A percentile compares a stretch with the other conserved stretches of the same genome.
Evolutionary conservation across 208 protist species (phyloP).

Genomic region (Crithidia acanthocephali): DNA sequence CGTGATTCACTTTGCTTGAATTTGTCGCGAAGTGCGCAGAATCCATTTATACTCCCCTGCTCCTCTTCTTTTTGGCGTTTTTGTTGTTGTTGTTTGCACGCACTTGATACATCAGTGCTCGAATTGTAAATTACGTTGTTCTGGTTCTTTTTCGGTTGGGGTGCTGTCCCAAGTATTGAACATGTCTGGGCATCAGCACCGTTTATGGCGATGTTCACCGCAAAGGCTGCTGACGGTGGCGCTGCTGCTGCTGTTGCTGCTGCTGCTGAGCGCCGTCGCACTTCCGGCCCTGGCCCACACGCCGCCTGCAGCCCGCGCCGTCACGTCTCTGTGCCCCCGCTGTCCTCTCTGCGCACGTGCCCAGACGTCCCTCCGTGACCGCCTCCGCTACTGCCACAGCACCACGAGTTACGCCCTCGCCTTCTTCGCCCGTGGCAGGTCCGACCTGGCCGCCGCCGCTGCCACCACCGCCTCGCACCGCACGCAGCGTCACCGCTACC

Average conservation of each 20-base stretch:
- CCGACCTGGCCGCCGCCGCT: conserved; percentile 11
- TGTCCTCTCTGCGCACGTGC: conserved; percentile 50
- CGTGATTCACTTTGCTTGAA: too few species aligned
- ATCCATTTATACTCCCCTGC: too few species aligned
- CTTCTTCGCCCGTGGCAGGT: conserved; percentile 29
- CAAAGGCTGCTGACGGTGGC: neutral
- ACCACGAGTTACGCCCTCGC: conserved; percentile 25
- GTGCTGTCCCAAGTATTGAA: neutral
- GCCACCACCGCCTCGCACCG: conserved; percentile 3
- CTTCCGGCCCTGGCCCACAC: neutral
- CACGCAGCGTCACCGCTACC: conserved; percentile 28
- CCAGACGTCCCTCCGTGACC: conserved; percentile 21
- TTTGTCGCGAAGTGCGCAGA: too few species aligned
- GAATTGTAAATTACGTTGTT: too few species aligned
- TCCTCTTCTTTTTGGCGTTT: neutral
- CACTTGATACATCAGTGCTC: too few species aligned
- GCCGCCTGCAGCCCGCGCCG: neutral
- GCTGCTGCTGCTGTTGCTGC: neutral
- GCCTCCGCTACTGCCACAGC: conserved; percentile 50
- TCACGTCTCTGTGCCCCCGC: conserved; percentile 39
- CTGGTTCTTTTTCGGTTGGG: neutral
- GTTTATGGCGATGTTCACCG: neutral
- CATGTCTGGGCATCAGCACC: too few species aligned
- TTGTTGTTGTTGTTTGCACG: neutral
- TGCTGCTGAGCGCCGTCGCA: neutral